Evolutionary conservation across 495 filamentous ascomycete species (phyloP), one percentile per base, ranked within the genome.

Genomic region (Penicillium atrosanguineum): DNA sequence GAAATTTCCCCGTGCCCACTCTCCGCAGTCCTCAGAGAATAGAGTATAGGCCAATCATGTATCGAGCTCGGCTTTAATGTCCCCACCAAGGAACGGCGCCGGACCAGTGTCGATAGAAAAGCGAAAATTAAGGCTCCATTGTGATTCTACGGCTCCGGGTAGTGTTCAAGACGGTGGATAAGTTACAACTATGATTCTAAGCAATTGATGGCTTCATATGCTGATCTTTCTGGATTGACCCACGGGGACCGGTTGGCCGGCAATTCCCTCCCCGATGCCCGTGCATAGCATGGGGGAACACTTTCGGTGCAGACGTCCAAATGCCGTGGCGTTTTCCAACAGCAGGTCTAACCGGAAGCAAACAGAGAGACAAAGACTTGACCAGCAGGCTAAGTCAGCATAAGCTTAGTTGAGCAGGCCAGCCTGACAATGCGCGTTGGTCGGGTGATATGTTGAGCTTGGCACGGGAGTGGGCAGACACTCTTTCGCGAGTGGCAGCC

Each of bases 201-300:
- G 2, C 2, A 23, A 23, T 5, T 23, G 23, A 23, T 23, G 23
- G 23, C 23, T 23, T 5, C 23, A 5, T 2, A 5, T 23, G 2
- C 23, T 2, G 2, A 23, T 23, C 2, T 5, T 23, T 23, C 23
- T 9, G 3, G 34, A n/a, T 12, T 37, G 28, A 31, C 28, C 28
- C 12, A 14, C 11, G 31, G 11, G 31, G 9, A 20, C n/a, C n/a
- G 16, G 19, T 40, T 37, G 8, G 16, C 3, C 28, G n/a, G 29
- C 31, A 37, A 12, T 15, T 14, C 7, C 18, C 16, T n/a, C 16
- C 8, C 19, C 45, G 28, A 47, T 20, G 29, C 45, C 28, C 29
- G 45, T 21, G 29, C 29, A 20, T 47, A 37, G 45, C 44, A 28
- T 47, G 45, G 45, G 45, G 45, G 7, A 47, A 18, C 25, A 16